Evolutionary conservation across 2,329 filamentous ascomycete genomes (phyloP).

Genomic region (Didymella pinodella): DNA sequence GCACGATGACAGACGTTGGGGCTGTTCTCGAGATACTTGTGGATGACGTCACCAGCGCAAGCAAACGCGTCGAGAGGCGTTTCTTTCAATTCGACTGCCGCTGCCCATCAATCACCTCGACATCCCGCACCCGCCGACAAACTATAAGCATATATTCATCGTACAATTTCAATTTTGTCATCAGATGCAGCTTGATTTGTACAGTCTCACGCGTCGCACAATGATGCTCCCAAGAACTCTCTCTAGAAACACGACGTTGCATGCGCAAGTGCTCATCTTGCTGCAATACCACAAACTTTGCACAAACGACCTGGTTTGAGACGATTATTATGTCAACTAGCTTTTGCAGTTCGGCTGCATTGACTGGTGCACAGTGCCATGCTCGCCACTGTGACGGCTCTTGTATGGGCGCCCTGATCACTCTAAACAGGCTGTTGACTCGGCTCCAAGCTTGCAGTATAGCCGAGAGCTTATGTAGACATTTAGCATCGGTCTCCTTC

Average conservation of each 20-base stretch:
- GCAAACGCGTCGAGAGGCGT: background rate
- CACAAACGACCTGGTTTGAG: background rate
- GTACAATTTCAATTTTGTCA: background rate
- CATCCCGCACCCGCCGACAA: too few species aligned
- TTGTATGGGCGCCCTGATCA: background rate
- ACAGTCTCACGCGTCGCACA: background rate
- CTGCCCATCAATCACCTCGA: background rate
- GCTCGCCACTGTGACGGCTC: background rate
- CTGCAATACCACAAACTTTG: background rate
- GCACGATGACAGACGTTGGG: background rate
- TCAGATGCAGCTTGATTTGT: background rate
- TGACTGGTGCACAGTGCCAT: background rate
- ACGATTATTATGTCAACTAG: background rate
- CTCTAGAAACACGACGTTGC: background rate
- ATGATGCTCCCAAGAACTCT: background rate
- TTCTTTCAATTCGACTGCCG: background rate
- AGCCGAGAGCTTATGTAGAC: too few species aligned
- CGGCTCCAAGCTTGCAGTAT: background rate
- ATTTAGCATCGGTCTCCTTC: background rate
- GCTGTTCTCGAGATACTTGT: background rate
- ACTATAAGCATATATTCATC: background rate
- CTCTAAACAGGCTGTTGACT: background rate
- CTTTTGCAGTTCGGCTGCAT: background rate
- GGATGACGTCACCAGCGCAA: slow-evolving; percentile 12
- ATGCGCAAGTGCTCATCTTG: background rate